Percentiles rank a stretch among this genome's conserved stretches.
Evolutionary conservation across 1,284 basidiomycete genomes (phyloP).

Genomic region (Leccinum solheimii): DNA sequence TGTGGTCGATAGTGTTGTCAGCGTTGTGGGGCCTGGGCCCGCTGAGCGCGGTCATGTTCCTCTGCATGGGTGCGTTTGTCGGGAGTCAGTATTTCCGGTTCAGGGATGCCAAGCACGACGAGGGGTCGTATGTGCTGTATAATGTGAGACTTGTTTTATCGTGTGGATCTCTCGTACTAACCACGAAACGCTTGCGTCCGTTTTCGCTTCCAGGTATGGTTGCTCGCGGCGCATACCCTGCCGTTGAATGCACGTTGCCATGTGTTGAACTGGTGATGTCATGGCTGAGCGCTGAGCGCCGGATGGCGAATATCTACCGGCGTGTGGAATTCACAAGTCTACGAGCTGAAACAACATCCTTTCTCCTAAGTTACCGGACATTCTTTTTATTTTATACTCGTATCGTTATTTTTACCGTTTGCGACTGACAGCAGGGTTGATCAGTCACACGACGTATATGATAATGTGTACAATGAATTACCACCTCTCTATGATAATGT

Average conservation of each 20-base stretch:
- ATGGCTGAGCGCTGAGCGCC: background rate
- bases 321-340: background rate
- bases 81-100: constrained; percentile 19
- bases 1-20: constrained; percentile 22
- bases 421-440: background rate
- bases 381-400: background rate
- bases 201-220: constrained; percentile 7
- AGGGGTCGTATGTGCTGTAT: constrained; percentile 20
- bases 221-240: constrained; percentile 11
- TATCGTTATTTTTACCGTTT: background rate
- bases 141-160: constrained; percentile 18
- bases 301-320: background rate
- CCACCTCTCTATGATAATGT: background rate
- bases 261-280: constrained; percentile 6
- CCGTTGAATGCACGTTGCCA: constrained; percentile 11
- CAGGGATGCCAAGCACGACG: constrained; percentile 13
- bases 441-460: background rate
- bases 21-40: constrained; percentile 18
- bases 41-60: constrained; percentile 9
- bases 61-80: constrained; percentile 18
- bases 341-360: background rate
- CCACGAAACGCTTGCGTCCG: background rate
- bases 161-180: background rate
- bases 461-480: background rate
- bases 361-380: background rate